A percentile compares a stretch with the other conserved stretches of the same genome.
These are phyloP conservation scores for Neocucurbitaria cava DNA, from an alignment of 2,329 filamentous ascomycete genomes.

Conservation along the genomic window DNA sequence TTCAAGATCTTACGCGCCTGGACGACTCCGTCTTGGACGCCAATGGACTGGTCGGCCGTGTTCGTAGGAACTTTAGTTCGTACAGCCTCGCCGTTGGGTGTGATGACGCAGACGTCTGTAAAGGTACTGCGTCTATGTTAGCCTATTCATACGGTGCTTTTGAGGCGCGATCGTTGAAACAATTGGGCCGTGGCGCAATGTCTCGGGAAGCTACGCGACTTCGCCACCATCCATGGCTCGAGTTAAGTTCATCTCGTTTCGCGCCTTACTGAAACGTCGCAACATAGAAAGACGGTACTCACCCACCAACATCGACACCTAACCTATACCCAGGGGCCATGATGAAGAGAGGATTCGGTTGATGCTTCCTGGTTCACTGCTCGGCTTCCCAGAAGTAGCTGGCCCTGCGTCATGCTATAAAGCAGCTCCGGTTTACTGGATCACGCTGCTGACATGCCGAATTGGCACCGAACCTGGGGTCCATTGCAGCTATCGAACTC, in stretches of 20 bases:
- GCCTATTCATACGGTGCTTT: background rate
- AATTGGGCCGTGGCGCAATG: background rate
- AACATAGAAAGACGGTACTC: slow-evolving; percentile 14
- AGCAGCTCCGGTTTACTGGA: slow-evolving; percentile 11
- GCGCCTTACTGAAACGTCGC: background rate
- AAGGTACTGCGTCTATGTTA: slow-evolving; percentile 50
- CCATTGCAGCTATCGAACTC: background rate
- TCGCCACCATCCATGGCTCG: slow-evolving; percentile 2
- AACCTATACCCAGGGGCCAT: slow-evolving; percentile 36
- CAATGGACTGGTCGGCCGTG: slow-evolving; percentile 55
- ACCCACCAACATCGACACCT: slow-evolving; percentile 46
- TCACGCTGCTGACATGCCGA: slow-evolving; percentile 7
- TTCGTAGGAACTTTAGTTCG: slow-evolving; percentile 58
- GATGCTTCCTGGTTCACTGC: background rate
- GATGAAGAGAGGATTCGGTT: background rate
- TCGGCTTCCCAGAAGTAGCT: background rate
- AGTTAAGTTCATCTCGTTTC: too few species aligned
- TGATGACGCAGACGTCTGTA: slow-evolving; percentile 58
- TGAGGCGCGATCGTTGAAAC: too few species aligned
- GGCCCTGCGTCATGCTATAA: slow-evolving; percentile 16
- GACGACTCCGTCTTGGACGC: slow-evolving; percentile 55
- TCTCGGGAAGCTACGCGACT: background rate
- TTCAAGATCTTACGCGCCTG: slow-evolving; percentile 52
- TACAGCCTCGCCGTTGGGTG: slow-evolving; percentile 53
- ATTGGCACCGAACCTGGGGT: slow-evolving; percentile 3